Evolutionary conservation across 2,329 filamentous ascomycete genomes (phyloP).

Genomic region (Alternaria tenuissima): DNA sequence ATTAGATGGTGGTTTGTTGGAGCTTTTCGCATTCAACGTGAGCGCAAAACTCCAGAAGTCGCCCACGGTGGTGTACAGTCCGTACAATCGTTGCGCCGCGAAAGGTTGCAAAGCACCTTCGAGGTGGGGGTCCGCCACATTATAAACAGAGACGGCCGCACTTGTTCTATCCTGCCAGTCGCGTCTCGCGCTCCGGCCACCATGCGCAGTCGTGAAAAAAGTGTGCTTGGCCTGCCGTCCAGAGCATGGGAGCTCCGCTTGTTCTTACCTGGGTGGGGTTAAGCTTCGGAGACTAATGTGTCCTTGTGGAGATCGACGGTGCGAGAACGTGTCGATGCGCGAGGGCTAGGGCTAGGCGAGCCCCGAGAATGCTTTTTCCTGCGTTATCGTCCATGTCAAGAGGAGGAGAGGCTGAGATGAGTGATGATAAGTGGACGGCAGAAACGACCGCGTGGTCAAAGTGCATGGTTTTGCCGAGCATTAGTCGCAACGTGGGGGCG

Average conservation of each 20-base stretch:
- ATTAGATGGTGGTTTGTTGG: conserved; percentile 21
- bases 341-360: conserved; percentile 32
- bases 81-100: conserved; percentile 13
- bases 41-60: conserved; percentile 56
- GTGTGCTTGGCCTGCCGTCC: conserved; percentile 29
- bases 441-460: background rate
- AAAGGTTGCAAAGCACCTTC: conserved; percentile 6
- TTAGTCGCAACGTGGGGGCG: conserved; percentile 6
- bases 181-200: conserved; percentile 12
- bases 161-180: conserved; percentile 2
- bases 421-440: background rate
- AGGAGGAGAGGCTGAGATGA: conserved; percentile 7
- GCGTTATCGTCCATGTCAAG: background rate
- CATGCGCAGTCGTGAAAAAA: conserved; percentile 26
- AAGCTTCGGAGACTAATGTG: conserved; percentile 25
- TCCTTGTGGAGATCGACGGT: conserved; percentile 8
- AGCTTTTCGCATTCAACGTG: conserved; percentile 48
- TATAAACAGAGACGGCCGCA: conserved; percentile 24
- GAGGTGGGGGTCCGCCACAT: conserved; percentile 29
- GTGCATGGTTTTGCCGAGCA: conserved; percentile 1
- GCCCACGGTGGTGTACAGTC: conserved; percentile 40
- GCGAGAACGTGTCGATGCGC: conserved; percentile 22
- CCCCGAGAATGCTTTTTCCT: conserved; percentile 35
- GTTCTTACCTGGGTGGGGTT: conserved; percentile 19
- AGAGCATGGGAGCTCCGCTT: conserved; percentile 18